Evolutionary conservation across 495 filamentous ascomycete species (phyloP), one percentile per base, ranked within the genome.

Genomic region (Penicillium riverlandense): DNA sequence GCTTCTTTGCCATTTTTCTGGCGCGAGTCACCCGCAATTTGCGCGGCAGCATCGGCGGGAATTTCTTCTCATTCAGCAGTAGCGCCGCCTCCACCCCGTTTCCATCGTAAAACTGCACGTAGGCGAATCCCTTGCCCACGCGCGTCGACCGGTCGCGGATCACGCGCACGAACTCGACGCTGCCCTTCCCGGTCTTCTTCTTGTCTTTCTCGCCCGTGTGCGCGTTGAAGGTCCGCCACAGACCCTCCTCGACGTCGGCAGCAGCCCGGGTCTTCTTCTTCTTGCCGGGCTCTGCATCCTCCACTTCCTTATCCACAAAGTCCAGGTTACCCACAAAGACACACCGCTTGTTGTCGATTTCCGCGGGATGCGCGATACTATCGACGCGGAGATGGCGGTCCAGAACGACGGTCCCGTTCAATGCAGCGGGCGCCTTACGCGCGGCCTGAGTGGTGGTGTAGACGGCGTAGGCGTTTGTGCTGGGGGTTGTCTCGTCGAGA

Each of bases 241-340:
- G 72, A 11, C 90, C 94, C 67, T 99, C 94, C 57, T 99, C 94
- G 35, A 95, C 75, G 58, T 96, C 94, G 33, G 86, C 82, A 4
- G 88, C 84, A n/a, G 76, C 69, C 48, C 79, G 82, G 38, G 62
- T 71, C 45, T 80, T 82, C 61, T 82, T 85, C 53, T 81, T 82
- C 45, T 69, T 69, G 31, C 60, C 54, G 12, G 49, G 50, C 38
- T 82, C 77, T n/a, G 76, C 74, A 30, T 77, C 80, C 33, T 76
- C 71, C 5, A 59, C 82, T 63, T 92, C 88, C 45, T 91, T 84
- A 52, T 95, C 89, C 1, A 96, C 86, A 52, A 97, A 97, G 35
- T 90, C 88, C 8, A 99, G 79, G 59, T 97, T 97, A 8, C 94
- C 94, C 10, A 99, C 86, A 55, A 97, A 99, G 4, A 99, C 85